Evolutionary conservation across 23 red algal species (phyloP), one percentile per base, ranked within the genome.

Genomic region (Chondrus crispus): DNA sequence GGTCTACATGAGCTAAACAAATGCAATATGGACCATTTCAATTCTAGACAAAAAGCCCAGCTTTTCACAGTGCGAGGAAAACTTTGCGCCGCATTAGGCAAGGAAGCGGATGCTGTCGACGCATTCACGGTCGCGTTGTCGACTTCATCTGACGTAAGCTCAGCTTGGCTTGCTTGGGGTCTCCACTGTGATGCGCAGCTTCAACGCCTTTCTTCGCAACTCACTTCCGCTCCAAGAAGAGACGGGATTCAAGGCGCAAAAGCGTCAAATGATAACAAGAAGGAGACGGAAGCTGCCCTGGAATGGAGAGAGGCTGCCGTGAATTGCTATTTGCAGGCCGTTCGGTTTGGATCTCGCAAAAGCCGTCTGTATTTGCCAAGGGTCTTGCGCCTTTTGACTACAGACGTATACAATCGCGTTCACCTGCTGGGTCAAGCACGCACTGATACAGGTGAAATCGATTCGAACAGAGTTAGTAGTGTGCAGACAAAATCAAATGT

Each of bases 141-240:
- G 20, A 85, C 62, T 19, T 81, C 85, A 60, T 71, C 77, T 22
- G 94, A 99, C 47, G 84, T 95, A 30, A 83, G 92, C 47, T 89
- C 90, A 29, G 92, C 80, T 0, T 99, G 97, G 97, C 80, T 99
- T 8, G 62, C 89, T 28, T 99, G 97, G 97, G 97, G 86, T 3
- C 79, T 85, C 37, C 90, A 96, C 33, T 96, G 97, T 75, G 97
- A 99, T 68, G 28, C 82, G 41, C 64, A 68, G 62, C 72, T 82
- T 45, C 55, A 73, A 29, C 66, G 36, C 42, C 57, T 51, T 14
- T 30, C 74, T 36, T 53, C 37, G 1, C 45, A 66, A 85, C 45
- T 64, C 20, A 52, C 82, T 45, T 85, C 82, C 5, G 48, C 77
- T 26, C n/a, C n/a, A n/a, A n/a, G n/a, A n/a, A n/a, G n/a, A n/a